These are phyloP conservation scores for Rhodotorula kratochvilovae DNA, from an alignment of 768 basidiomycete genomes.

Conservation along the genomic window DNA sequence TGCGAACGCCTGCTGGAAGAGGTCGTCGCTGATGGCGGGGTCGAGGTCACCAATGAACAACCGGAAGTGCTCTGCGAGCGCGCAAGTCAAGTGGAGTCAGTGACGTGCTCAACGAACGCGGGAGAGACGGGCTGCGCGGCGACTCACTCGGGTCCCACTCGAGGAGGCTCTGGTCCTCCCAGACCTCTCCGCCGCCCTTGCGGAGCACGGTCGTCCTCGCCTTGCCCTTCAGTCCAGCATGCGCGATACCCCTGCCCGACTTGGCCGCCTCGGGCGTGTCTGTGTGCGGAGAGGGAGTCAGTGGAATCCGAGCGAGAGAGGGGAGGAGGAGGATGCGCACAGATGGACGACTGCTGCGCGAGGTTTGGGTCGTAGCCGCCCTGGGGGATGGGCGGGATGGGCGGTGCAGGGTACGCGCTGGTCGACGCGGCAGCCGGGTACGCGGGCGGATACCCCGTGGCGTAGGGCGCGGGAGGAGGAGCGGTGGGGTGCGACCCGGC, in stretches of 20 bases:
- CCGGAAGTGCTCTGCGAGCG: conserved; percentile 56
- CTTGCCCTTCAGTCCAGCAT: conserved; percentile 59
- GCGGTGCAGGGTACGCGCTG: not conserved
- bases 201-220: conserved; percentile 89
- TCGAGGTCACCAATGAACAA: conserved; percentile 96
- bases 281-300: not conserved
- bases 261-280: conserved; percentile 60
- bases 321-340: conserved; percentile 54
- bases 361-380: conserved; percentile 13
- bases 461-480: not conserved
- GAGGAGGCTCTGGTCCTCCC: conserved; percentile 95
- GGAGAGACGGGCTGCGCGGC: not conserved
- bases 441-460: not conserved
- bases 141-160: conserved; percentile 94
- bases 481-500: not conserved
- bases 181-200: conserved; percentile 91
- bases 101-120: not conserved
- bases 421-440: conserved; percentile 6
- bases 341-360: conserved; percentile 46
- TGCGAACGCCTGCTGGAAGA: conserved; percentile 78
- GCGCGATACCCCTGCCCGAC: conserved; percentile 61
- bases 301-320: not conserved
- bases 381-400: not conserved
- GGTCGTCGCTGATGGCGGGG: conserved; percentile 95
- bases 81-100: conserved; percentile 3